Evolutionary conservation across 1,284 basidiomycete species (phyloP), one percentile per base, ranked within the genome.

Genomic region (Leccinum solheimii): DNA sequence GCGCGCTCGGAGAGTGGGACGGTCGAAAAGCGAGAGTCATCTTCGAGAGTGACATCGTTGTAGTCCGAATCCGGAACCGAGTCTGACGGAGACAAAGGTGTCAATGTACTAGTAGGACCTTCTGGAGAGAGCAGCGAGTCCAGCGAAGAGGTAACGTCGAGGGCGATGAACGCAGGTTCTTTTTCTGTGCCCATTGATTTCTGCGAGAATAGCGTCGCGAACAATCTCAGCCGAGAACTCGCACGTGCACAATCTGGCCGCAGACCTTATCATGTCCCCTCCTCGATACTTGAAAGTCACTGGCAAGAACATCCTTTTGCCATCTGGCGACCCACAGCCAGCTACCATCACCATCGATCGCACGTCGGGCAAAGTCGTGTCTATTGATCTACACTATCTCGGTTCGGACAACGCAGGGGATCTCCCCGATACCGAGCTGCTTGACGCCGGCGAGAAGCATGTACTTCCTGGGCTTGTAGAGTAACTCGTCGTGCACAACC

Each of bases 381-480:
- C 83, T 56, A 78, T 95, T 50, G 76, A 79, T 32, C 68, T 63
- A 65, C 68, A 66, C 64, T 69, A 75, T 59, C 64, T 71, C 64
- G 57, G 72, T 36, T 64, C 79, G 45, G 81, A 43, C 65, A 73
- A 36, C 6, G 13, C 14, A 13, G 21, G 5, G 48, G 7, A 54
- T 57, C 60, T 66, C 76, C 38, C 64, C 72, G 11, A 66, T 51
- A 77, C 75, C 19, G 72, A 81, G 58, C 86, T 83, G 78, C 72
- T 90, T 61, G 89, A 94, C 71, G 83, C 81, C 4, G 87, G 85
- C 13, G 79, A 88, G 61, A 80, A 80, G 60, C 76, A 86, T 58
- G 79, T 97, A 36, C 80, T 97, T 3, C 95, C 95, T 1, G 95
- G 94, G 19, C 81, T 95, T 19, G 87, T 96, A 52, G 72, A 73